Percentiles rank a stretch among this genome's conserved stretches.
Evolutionary conservation across 345 rosid species (phyloP).

Genomic region (Clausena lansium): DNA sequence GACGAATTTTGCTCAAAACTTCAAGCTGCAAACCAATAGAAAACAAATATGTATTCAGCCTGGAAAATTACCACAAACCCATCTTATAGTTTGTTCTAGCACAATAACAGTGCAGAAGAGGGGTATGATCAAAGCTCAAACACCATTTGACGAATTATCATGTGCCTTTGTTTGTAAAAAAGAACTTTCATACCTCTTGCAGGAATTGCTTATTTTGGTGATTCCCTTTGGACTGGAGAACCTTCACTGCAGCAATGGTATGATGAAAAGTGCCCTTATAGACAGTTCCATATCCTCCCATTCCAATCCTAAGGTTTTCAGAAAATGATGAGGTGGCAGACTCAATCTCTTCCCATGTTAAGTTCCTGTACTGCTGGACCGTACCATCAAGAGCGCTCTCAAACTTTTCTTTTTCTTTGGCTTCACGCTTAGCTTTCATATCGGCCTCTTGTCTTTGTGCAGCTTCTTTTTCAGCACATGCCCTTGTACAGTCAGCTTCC

Average conservation of each 20-base stretch:
- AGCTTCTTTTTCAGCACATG: slow-evolving; percentile 50
- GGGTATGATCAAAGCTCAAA: neutral
- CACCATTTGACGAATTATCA: neutral
- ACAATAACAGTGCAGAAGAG: neutral
- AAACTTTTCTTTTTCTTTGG: slow-evolving; percentile 71
- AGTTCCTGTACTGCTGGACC: slow-evolving; percentile 46
- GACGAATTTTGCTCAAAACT: slow-evolving; percentile 75
- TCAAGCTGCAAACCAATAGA: slow-evolving; percentile 52
- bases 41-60: slow-evolving; percentile 1
- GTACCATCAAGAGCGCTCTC: slow-evolving; percentile 55
- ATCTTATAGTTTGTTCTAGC: neutral
- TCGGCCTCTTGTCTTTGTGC: slow-evolving; percentile 56
- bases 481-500: slow-evolving; percentile 49
- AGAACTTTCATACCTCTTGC: slow-evolving; percentile 57
- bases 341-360: slow-evolving; percentile 82
- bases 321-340: slow-evolving; percentile 82
- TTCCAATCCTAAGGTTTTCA: slow-evolving; percentile 63
- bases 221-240: slow-evolving; percentile 67
- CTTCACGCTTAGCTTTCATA: slow-evolving; percentile 47
- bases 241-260: slow-evolving; percentile 75
- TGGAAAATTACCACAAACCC: neutral
- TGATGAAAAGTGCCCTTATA: slow-evolving; percentile 69
- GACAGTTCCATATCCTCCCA: slow-evolving; percentile 83
- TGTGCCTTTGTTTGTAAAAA: neutral
- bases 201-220: slow-evolving; percentile 61